Evolutionary conservation across 1,284 basidiomycete species (phyloP).

Genomic region (Trichosporon sp.): DNA sequence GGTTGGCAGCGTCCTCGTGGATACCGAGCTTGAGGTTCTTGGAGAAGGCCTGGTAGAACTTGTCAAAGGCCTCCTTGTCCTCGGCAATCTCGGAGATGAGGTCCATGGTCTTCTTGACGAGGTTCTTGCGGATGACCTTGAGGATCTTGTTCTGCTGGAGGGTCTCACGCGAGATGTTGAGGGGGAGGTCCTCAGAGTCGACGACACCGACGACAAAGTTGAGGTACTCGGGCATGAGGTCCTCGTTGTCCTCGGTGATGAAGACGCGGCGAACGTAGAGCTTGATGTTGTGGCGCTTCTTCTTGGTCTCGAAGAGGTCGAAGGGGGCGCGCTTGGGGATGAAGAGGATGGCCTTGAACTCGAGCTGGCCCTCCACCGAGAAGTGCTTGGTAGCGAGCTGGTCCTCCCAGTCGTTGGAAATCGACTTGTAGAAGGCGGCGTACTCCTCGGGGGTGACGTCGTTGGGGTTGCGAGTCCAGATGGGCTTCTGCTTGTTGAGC

Average conservation of each 20-base stretch:
- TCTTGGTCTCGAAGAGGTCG: conserved; percentile 99
- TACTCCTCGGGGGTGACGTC: conserved; percentile 95
- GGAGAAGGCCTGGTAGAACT: conserved; percentile 90
- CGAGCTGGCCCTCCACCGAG: conserved; percentile 99
- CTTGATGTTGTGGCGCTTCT: conserved; percentile 99
- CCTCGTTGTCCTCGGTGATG: conserved; percentile 99
- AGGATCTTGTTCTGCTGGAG: conserved; percentile 99
- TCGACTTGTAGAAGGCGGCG: conserved; percentile 95
- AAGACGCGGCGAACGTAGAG: conserved; percentile 99
- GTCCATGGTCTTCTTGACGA: conserved; percentile 98
- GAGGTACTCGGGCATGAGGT: conserved; percentile 99
- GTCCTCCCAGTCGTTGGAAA: conserved; percentile 99
- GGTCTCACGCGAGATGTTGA: conserved; percentile 99
- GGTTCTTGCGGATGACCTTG: conserved; percentile 75
- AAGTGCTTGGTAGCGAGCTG: conserved; percentile 99
- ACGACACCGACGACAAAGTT: conserved; percentile 99
- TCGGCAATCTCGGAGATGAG: conserved; percentile 94
- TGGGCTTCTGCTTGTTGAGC: conserved; percentile 99
- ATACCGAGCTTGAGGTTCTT: conserved; percentile 99
- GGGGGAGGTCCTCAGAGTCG: conserved; percentile 98
- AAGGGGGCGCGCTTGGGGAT: conserved; percentile 96
- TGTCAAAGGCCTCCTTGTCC: conserved; percentile 99
- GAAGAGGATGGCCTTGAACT: conserved; percentile 99
- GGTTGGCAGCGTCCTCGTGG: conserved; percentile 98
- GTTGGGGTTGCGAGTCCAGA: conserved; percentile 97